phyloP scores from a whole-genome alignment of 2,329 filamentous ascomycete genomes.

The Phaeosphaeria sp. region DNA sequence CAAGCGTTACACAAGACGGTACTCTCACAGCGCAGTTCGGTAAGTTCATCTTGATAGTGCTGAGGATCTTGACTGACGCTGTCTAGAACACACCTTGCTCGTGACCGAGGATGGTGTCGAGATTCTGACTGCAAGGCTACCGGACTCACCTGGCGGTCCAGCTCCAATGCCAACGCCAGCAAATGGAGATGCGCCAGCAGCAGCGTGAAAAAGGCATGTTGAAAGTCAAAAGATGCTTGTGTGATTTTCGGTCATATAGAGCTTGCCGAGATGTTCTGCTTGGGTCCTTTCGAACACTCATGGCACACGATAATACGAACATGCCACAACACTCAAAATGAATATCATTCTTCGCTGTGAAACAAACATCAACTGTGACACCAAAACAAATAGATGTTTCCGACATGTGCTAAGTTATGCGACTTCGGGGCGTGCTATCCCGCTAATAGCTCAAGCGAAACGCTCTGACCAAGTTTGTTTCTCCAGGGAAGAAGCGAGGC shows the following conservation, averaged over 20 bases:
- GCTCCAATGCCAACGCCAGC: conserved; percentile 62
- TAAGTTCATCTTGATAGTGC: conserved; percentile 52
- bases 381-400: neutral
- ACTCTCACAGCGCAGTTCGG: conserved; percentile 91
- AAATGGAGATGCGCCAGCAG: conserved; percentile 33
- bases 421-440: conserved; percentile 8
- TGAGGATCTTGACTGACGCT: conserved; percentile 14
- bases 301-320: too few relatives aligned
- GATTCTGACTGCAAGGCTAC: conserved; percentile 75
- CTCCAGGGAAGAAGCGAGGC: conserved; percentile 27
- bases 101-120: conserved; percentile 85
- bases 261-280: too few relatives aligned
- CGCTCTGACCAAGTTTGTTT: conserved; percentile 16
- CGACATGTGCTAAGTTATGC: neutral
- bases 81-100: conserved; percentile 77
- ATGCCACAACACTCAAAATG: neutral
- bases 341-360: neutral
- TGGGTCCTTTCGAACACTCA: too few relatives aligned
- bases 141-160: conserved; percentile 77
- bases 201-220: conserved; percentile 11
- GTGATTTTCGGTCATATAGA: neutral
- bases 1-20: conserved; percentile 89
- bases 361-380: neutral
- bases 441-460: conserved; percentile 27
- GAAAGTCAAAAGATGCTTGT: neutral